Percentiles rank a stretch among this genome's conserved stretches.
These are phyloP conservation scores for Ceratobasidium sp. DNA, from an alignment of 1,284 basidiomycete species.

Conservation along the genomic window DNA sequence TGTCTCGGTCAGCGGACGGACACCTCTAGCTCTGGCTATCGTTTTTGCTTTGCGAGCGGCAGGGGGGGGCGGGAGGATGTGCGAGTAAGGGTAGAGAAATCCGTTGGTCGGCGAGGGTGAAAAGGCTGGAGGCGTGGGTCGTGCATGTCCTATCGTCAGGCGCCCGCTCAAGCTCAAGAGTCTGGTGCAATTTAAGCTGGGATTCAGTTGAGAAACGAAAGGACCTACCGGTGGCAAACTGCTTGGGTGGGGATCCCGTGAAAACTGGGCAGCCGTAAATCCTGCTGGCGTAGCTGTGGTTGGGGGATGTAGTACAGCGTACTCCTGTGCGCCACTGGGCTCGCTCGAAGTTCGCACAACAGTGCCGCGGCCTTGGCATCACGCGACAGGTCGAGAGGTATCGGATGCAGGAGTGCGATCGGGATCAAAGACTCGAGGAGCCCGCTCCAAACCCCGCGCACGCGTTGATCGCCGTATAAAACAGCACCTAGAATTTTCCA, in stretches of 20 bases:
- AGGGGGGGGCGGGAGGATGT: neutral
- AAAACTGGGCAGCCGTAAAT: constrained; percentile 19
- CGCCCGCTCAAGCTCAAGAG: neutral
- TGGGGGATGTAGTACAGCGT: neutral
- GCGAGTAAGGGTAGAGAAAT: constrained; percentile 4
- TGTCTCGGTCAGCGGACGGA: neutral
- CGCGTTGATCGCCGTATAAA: neutral
- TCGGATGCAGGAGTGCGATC: no score
- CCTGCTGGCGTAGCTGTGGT: neutral
- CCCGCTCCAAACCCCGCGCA: no score
- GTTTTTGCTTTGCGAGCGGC: neutral
- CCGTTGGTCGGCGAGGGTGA: constrained; percentile 1
- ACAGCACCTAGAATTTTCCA: neutral
- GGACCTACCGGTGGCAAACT: neutral
- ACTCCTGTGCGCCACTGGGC: constrained; percentile 10
- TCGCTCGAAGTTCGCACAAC: constrained; percentile 21
- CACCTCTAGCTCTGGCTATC: neutral
- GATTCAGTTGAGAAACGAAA: neutral
- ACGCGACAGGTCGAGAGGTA: neutral
- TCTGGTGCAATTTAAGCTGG: neutral
- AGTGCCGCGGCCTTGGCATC: constrained; percentile 25
- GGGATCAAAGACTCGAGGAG: no score
- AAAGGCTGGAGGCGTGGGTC: neutral
- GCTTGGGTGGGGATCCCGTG: constrained; percentile 17
- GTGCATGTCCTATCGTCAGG: neutral